Evolutionary conservation across 2,329 filamentous ascomycete genomes (phyloP), one percentile per base, ranked within the genome.

Genomic region (Cladosporium sp.): DNA sequence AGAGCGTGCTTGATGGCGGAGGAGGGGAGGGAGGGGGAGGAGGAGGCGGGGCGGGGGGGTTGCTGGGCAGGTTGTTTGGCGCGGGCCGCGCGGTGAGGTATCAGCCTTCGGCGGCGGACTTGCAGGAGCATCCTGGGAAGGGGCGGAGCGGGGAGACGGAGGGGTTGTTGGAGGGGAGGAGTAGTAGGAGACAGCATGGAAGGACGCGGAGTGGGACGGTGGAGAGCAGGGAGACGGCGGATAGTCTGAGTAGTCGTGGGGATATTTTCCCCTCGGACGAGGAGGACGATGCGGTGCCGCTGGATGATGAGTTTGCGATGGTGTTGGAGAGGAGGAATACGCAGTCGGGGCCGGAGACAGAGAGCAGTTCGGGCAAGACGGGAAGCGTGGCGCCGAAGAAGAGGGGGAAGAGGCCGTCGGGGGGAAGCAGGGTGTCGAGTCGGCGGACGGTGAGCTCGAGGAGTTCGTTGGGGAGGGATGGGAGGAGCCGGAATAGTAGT

Each of bases 241-340:
- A 92, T 66, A 95, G 91, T 5, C 83, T 87, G 58, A 86, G 91
- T 62, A 95, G 90, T 9, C 78, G 92, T 43, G 90, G 90, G 2
- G 92, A 97, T 70, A 74, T 97, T 10, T 93, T 96, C 60, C 89
- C 89, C 0, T 95, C 90, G 62, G 89, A 91, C 49, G 89, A 95
- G 54, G 63, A 70, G 58, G 91, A 95, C 67, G 92, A 97, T 70
- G 92, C 92, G 1, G 82, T 95, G n/a, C 88, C 90, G 10, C 73
- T 97, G 14, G 89, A 92, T 62, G 92, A 96, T 65, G 91, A 96
- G 64, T 95, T 97, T 61, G 88, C 90, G 2, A 84, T 95, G 67
- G 83, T 84, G 3, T 76, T 96, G 56, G 85, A 90, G 55, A 81
- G 86, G 49, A 82, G 86, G 31, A 59, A 59, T 3, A 80, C 78